These are phyloP conservation scores for Cryptococcus depauperatus DNA, from an alignment of 1,284 basidiomycete species.

Conservation along the genomic window DNA sequence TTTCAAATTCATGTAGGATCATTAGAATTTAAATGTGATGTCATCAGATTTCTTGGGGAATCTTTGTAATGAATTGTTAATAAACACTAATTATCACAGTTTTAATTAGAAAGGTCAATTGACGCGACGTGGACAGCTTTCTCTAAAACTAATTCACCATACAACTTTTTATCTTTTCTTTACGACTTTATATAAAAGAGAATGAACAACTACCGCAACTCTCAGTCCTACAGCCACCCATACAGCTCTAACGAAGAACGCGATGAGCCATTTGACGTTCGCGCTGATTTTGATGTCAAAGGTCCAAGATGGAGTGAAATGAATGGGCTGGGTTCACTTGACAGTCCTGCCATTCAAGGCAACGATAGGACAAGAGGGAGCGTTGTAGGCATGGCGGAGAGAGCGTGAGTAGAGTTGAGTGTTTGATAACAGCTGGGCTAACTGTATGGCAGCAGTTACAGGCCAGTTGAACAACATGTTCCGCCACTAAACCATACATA, in stretches of 20 bases:
- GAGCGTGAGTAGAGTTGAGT: slow-evolving; percentile 15
- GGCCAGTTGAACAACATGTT: slow-evolving; percentile 25
- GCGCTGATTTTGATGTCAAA: slow-evolving; percentile 81
- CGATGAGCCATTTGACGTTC: slow-evolving; percentile 67
- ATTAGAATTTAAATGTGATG: too few species aligned
- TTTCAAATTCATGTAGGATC: too few species aligned
- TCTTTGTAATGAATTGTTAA: too few species aligned
- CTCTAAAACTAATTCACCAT: too few species aligned
- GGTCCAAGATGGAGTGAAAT: slow-evolving; percentile 60
- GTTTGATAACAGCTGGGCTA: too few species aligned
- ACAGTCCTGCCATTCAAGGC: background rate
- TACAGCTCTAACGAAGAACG: slow-evolving; percentile 31
- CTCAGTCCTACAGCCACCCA: slow-evolving; percentile 7
- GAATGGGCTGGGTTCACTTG: slow-evolving; percentile 40
- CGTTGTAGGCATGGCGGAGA: slow-evolving; percentile 7
- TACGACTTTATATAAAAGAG: too few species aligned
- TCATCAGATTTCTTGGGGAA: too few species aligned
- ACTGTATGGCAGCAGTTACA: slow-evolving; percentile 20
- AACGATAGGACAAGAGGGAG: slow-evolving; percentile 10
- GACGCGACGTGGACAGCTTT: too few species aligned
- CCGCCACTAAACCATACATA: slow-evolving; percentile 25
- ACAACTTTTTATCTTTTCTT: too few species aligned
- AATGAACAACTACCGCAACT: too few species aligned
- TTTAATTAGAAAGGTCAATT: too few species aligned
- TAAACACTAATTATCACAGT: too few species aligned